These are phyloP conservation scores for Fallopia convolvulus DNA, from an alignment of 148 eudicot species.

Conservation along the genomic window DNA sequence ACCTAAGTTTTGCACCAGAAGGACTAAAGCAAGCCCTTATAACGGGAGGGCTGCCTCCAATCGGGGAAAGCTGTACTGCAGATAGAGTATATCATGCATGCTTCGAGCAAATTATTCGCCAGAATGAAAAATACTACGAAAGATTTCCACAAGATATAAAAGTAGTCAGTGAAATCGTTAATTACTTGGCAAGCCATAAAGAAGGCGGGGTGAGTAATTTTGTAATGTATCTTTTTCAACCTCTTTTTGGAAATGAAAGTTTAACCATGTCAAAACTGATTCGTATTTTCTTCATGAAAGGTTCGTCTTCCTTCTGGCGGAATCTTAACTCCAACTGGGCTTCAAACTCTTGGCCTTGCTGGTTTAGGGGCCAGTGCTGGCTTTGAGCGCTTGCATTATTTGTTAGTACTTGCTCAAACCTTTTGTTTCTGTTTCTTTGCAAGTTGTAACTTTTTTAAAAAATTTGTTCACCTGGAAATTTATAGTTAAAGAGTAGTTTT, in stretches of 20 bases:
- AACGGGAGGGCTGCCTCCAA: slow-evolving; percentile 90
- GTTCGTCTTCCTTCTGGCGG: slow-evolving; percentile 93
- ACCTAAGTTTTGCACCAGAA: slow-evolving; percentile 92
- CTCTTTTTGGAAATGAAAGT: neutral
- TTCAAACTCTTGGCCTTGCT: slow-evolving; percentile 77
- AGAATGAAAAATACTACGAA: slow-evolving; percentile 78
- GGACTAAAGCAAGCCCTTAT: slow-evolving; percentile 83
- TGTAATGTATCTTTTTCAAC: neutral
- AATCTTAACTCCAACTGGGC: slow-evolving; percentile 72
- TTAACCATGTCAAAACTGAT: neutral
- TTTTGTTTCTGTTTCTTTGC: neutral
- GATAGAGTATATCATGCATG: slow-evolving; percentile 67
- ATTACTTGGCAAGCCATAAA: slow-evolving; percentile 53
- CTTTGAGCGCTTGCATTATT: slow-evolving; percentile 88
- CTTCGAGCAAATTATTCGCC: slow-evolving; percentile 49
- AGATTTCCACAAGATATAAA: slow-evolving; percentile 85
- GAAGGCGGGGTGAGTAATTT: slow-evolving; percentile 69
- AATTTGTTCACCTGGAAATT: neutral
- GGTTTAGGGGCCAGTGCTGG: slow-evolving; percentile 87
- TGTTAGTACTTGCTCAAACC: slow-evolving; percentile 34
- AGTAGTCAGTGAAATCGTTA: slow-evolving; percentile 61
- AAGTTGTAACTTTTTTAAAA: neutral
- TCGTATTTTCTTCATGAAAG: slow-evolving; percentile 22
- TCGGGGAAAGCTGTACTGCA: slow-evolving; percentile 73
- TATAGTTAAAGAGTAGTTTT: neutral